phyloP scores from a whole-genome alignment of 306 rosid genomes.

The Vigna mungo region DNA sequence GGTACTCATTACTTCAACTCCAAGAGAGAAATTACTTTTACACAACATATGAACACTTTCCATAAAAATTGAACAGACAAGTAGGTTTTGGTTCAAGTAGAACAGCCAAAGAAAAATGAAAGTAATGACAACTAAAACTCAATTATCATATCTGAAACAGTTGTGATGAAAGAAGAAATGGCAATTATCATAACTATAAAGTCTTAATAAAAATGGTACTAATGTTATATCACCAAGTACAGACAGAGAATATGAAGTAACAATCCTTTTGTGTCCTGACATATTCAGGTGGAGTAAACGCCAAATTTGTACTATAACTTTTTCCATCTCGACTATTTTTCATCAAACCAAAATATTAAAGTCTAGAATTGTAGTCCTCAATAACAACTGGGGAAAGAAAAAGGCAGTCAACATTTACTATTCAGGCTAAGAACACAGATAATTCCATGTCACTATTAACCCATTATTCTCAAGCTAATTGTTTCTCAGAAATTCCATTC shows the following conservation, averaged over 20 bases:
- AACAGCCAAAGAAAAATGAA: too few species aligned
- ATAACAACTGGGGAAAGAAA: slow-evolving; percentile 16
- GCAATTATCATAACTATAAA: neutral
- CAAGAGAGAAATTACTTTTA: too few species aligned
- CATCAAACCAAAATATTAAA: slow-evolving; percentile 96
- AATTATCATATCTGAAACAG: neutral
- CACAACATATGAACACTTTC: too few species aligned
- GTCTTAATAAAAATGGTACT: slow-evolving; percentile 4
- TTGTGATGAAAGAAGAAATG: neutral
- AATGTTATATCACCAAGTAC: slow-evolving; percentile 27
- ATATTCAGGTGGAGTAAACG: slow-evolving; percentile 96
- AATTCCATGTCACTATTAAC: neutral
- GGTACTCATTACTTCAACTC: too few species aligned
- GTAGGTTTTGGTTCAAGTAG: too few species aligned
- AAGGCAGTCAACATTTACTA: slow-evolving; percentile 11
- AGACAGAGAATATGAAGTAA: slow-evolving; percentile 25
- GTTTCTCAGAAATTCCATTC: too few species aligned
- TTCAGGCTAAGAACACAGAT: neutral
- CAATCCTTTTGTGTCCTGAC: slow-evolving; percentile 52
- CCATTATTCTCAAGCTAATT: too few species aligned
- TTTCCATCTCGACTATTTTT: slow-evolving; percentile 98
- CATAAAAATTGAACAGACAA: too few species aligned
- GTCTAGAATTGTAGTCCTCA: slow-evolving; percentile 93
- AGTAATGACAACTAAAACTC: neutral
- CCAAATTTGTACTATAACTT: slow-evolving; percentile 95